Conservation (phyloP, 1,284 basidiomycete genomes). For the Ustilago tritici region DNA sequence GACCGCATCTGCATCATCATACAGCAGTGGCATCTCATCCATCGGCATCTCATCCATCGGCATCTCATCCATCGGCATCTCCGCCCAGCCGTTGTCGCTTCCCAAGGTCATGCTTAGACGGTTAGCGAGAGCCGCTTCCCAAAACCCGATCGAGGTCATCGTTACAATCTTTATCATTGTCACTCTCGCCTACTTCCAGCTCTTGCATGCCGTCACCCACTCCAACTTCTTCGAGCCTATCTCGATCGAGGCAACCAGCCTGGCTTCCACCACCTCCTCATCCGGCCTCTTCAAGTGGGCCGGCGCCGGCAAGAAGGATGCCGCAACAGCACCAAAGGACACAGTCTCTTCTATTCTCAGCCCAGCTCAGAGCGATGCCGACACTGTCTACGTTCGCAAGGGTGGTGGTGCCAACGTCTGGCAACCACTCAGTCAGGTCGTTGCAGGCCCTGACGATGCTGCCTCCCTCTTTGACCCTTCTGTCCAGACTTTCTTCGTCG, state of each 20-base stretch:
- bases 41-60: slow-evolving; percentile 48
- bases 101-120: slow-evolving; percentile 51
- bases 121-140: slow-evolving; percentile 50
- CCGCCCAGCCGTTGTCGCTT: slow-evolving; percentile 46
- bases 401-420: slow-evolving; percentile 43
- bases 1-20: slow-evolving; percentile 38
- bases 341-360: background rate
- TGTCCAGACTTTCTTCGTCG: slow-evolving; percentile 43
- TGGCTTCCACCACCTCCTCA: slow-evolving; percentile 52
- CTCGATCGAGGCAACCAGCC: slow-evolving; percentile 47
- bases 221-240: slow-evolving; percentile 71
- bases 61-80: slow-evolving; percentile 41
- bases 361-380: slow-evolving; percentile 16
- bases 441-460: slow-evolving; percentile 19
- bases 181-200: slow-evolving; percentile 90
- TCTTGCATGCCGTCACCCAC: slow-evolving; percentile 83
- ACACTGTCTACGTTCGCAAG: slow-evolving; percentile 46
- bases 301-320: slow-evolving; percentile 17
- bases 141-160: slow-evolving; percentile 80
- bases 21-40: slow-evolving; percentile 44
- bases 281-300: slow-evolving; percentile 52
- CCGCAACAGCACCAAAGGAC: background rate
- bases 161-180: slow-evolving; percentile 86
- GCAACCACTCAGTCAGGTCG: slow-evolving; percentile 40
- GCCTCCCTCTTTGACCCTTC: slow-evolving; percentile 21